Conservation (phyloP, 1,139 yeast species). For the Hanseniaspora uvarum region DNA sequence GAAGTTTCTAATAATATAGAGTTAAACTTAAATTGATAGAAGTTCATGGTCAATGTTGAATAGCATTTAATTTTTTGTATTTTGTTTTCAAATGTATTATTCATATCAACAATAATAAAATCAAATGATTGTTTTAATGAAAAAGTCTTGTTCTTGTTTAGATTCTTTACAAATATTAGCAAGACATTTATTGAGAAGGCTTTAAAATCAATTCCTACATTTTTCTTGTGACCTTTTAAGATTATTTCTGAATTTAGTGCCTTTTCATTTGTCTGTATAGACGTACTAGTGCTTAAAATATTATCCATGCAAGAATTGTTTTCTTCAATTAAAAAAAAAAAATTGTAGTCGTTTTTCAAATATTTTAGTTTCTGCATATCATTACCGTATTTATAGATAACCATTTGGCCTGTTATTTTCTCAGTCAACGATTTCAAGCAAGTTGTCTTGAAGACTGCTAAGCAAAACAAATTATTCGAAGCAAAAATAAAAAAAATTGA, state of each 20-base stretch:
- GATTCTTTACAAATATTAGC: conserved; percentile 55
- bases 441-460: not conserved
- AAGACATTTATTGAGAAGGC: conserved; percentile 27
- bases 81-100: not conserved
- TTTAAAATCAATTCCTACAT: conserved; percentile 69
- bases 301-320: conserved; percentile 57
- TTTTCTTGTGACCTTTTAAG: conserved; percentile 61
- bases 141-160: conserved; percentile 25
- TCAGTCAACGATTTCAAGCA: conserved; percentile 5
- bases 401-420: conserved; percentile 39
- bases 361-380: conserved; percentile 42
- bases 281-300: conserved; percentile 51
- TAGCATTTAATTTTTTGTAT: conserved; percentile 5
- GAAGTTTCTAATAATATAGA: conserved; percentile 44
- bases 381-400: conserved; percentile 51
- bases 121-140: conserved; percentile 50
- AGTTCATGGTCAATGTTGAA: not conserved
- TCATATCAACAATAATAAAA: conserved; percentile 1
- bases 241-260: conserved; percentile 40
- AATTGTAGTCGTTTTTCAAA: conserved; percentile 28
- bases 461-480: not conserved
- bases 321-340: conserved; percentile 67
- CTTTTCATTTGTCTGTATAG: conserved; percentile 36
- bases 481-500: not conserved
- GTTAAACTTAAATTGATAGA: conserved; percentile 35